A percentile compares a stretch with the other conserved stretches of the same genome.
Evolutionary conservation across 2,329 filamentous ascomycete species (phyloP).

Genomic region (Ceratocystis alfenasii): DNA sequence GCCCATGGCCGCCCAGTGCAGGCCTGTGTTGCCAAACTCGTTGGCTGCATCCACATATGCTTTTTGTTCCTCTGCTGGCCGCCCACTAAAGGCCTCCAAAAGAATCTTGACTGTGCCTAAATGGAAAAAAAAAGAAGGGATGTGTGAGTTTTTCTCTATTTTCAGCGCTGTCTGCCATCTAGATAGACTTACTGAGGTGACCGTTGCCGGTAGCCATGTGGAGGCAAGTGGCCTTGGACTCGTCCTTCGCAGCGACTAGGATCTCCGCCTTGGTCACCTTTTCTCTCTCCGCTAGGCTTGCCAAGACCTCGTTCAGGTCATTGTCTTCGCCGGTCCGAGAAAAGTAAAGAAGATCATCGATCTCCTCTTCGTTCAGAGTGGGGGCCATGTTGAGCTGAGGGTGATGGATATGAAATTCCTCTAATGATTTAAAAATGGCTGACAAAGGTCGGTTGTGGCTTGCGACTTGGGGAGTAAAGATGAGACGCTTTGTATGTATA

Average conservation of each 20-base stretch:
- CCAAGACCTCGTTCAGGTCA: slow-evolving; percentile 51
- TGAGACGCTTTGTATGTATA: slow-evolving; percentile 14
- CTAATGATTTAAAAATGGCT: not conserved
- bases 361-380: slow-evolving; percentile 60
- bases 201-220: slow-evolving; percentile 94
- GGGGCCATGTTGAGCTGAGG: slow-evolving; percentile 34
- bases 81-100: slow-evolving; percentile 34
- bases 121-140: not conserved
- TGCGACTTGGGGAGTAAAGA: slow-evolving; percentile 12
- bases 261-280: slow-evolving; percentile 49
- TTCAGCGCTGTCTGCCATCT: not conserved
- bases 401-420: slow-evolving; percentile 14
- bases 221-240: slow-evolving; percentile 65
- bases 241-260: slow-evolving; percentile 58
- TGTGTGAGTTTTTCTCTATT: slow-evolving; percentile 6
- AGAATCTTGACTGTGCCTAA: slow-evolving; percentile 37
- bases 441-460: not conserved
- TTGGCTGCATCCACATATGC: slow-evolving; percentile 59
- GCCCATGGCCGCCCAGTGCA: slow-evolving; percentile 90
- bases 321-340: slow-evolving; percentile 63
- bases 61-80: slow-evolving; percentile 32
- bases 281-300: slow-evolving; percentile 50
- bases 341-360: slow-evolving; percentile 86
- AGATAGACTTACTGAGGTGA: slow-evolving; percentile 50
- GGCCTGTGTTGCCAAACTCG: slow-evolving; percentile 71